Base-by-base conservation (phyloP, 2,329 filamentous ascomycete species). In the Trichoderma harzianum region DNA sequence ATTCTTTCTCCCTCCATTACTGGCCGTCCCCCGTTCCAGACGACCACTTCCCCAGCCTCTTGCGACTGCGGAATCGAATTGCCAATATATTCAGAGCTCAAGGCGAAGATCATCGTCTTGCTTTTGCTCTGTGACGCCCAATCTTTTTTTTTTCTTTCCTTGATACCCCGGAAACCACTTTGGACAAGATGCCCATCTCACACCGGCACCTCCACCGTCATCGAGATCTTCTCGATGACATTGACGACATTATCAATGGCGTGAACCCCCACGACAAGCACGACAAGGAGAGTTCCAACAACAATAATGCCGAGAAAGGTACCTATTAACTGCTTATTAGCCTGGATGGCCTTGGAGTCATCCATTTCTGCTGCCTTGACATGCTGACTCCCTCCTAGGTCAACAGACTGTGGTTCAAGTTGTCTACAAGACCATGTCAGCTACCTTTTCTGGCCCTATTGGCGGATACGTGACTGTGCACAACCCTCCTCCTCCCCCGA, bases 361-460 rank as follows among this genome's bases (percentile, higher is more conserved):
- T 51, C 36, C 34, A 18, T 24, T 30, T 43, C 24, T 47, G 28
- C 32, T 21, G 14, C 8, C 5, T 47, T 51, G 57, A 69, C 16
- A 21, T 69, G 34, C 57, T 69, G 57, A 69, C 39, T 36, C 36
- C 28, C 39, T 53, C 30, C 10, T 26, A 69, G 71, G 28, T 26
- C 21, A 70, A 60, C 43, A 28, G 28, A 62, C 53, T 24, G 77
- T 83, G 55, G 75, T 80, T 39, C 76, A 76, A 16, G 83, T 82
- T 21, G 79, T 85, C 24, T 85, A 82, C 75, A 80, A 81, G 64
- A 86, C 84, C 47, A 73, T 84, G 77, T 74, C 77, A 7, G 76
- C 81, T 14, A 83, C 80, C 5, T 85, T 85, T 47, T 78, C 79
- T 43, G 84, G 83, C n/a, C 76, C 78, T 7, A 78, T 86, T 70